Evolutionary conservation across 2,329 filamentous ascomycete species (phyloP).

Genomic region (Paecilomyces sp.): DNA sequence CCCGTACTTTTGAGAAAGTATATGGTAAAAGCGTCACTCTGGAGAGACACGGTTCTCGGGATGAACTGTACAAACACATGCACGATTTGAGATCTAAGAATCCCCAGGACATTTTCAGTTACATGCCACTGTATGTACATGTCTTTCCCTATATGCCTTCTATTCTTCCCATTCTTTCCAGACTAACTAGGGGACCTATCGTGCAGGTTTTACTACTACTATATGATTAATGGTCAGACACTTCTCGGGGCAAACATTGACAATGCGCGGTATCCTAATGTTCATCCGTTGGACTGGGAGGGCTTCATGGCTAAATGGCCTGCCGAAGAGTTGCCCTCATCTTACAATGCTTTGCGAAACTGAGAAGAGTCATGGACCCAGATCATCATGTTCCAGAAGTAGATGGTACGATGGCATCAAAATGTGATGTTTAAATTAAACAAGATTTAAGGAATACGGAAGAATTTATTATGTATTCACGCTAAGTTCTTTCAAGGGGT

Average conservation of each 20-base stretch:
- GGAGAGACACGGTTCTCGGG: constrained; percentile 16
- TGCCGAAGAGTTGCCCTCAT: background rate
- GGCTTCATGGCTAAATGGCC: background rate
- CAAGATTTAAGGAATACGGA: too few species aligned
- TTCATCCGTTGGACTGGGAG: background rate
- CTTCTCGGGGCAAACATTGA: background rate
- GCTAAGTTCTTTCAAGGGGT: too few species aligned
- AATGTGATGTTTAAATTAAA: too few species aligned
- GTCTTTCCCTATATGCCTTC: background rate
- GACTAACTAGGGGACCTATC: background rate
- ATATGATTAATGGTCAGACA: background rate
- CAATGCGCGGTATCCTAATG: background rate
- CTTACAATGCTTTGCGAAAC: background rate
- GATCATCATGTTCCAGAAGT: constrained; percentile 4
- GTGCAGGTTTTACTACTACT: background rate
- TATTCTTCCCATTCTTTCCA: background rate
- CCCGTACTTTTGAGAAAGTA: constrained; percentile 15
- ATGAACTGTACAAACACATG: constrained; percentile 22
- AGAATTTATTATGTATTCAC: too few species aligned
- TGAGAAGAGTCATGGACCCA: background rate
- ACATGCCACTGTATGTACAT: constrained; percentile 7
- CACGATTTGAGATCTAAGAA: constrained; percentile 8
- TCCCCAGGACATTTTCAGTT: constrained; percentile 9
- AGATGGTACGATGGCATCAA: too few species aligned
- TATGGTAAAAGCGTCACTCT: constrained; percentile 15